Conservation (phyloP, 1,284 basidiomycete species). For the Apiotrichum mycotoxinovorans region DNA sequence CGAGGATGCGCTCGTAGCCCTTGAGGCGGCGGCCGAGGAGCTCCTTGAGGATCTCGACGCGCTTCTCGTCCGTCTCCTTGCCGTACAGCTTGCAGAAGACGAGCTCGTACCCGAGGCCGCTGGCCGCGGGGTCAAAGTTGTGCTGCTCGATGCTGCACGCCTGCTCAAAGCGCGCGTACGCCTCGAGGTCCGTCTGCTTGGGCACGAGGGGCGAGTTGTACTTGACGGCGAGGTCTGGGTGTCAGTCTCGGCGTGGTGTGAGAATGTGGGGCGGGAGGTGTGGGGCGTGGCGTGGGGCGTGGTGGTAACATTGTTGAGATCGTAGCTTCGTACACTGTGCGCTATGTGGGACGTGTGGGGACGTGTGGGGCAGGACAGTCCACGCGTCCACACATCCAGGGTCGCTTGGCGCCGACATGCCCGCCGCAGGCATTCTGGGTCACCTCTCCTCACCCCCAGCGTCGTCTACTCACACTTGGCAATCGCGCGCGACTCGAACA, state of each 20-base stretch:
- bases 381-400: too few species aligned
- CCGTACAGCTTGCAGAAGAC: constrained; percentile 45
- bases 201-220: constrained; percentile 24
- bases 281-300: constrained; percentile 5
- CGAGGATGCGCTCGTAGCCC: constrained; percentile 56
- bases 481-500: constrained; percentile 60
- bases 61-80: constrained; percentile 35
- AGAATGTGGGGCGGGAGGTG: not conserved
- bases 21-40: constrained; percentile 51
- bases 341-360: too few species aligned
- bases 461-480: constrained; percentile 47
- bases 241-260: not conserved
- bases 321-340: too few species aligned
- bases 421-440: too few species aligned
- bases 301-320: not conserved
- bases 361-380: too few species aligned
- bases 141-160: constrained; percentile 56
- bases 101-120: constrained; percentile 51
- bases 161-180: constrained; percentile 57
- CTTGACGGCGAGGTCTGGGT: constrained; percentile 28
- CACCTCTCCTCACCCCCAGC: too few species aligned
- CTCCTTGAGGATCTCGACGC: constrained; percentile 39
- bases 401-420: too few species aligned
- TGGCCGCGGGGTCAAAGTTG: constrained; percentile 56
- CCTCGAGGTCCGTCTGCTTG: constrained; percentile 46